These are phyloP conservation scores for Saturnispora gosingensis DNA, from an alignment of 805 yeast species.

Conservation along the genomic window DNA sequence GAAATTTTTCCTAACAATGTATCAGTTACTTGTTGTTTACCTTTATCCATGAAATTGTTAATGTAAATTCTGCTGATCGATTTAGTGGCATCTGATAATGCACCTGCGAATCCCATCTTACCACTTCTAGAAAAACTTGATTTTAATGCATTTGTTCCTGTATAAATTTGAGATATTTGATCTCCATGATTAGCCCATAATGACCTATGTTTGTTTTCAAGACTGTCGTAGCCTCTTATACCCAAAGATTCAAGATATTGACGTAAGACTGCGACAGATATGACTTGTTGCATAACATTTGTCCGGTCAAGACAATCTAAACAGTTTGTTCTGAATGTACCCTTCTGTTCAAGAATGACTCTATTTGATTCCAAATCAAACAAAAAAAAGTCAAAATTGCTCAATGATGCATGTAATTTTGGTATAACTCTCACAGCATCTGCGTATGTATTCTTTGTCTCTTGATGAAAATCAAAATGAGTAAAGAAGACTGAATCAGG, in stretches of 20 bases:
- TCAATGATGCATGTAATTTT: conserved; percentile 52
- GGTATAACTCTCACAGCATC: conserved; percentile 68
- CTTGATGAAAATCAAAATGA: conserved; percentile 89
- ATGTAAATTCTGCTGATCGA: conserved; percentile 92
- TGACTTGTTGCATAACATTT: conserved; percentile 76
- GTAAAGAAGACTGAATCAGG: conserved; percentile 47
- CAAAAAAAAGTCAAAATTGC: conserved; percentile 75
- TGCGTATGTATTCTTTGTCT: conserved; percentile 82
- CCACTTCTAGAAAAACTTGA: conserved; percentile 93
- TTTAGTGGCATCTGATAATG: conserved; percentile 93
- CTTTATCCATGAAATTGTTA: conserved; percentile 89
- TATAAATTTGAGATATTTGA: conserved; percentile 87
- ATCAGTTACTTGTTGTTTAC: conserved; percentile 85
- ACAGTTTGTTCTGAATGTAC: conserved; percentile 89
- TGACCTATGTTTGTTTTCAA: conserved; percentile 67
- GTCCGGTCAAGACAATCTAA: conserved; percentile 93
- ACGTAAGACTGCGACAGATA: conserved; percentile 65
- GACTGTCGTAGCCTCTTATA: conserved; percentile 35
- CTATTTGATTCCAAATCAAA: conserved; percentile 50
- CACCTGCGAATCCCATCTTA: conserved; percentile 94
- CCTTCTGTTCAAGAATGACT: conserved; percentile 68
- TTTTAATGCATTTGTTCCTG: conserved; percentile 95
- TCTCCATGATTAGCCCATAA: conserved; percentile 99
- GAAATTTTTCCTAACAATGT: conserved; percentile 73
- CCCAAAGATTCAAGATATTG: conserved; percentile 28